Evolutionary conservation across 192 early-diverging fungal species (phyloP).

Genomic region (Allomyces macrogynus): DNA sequence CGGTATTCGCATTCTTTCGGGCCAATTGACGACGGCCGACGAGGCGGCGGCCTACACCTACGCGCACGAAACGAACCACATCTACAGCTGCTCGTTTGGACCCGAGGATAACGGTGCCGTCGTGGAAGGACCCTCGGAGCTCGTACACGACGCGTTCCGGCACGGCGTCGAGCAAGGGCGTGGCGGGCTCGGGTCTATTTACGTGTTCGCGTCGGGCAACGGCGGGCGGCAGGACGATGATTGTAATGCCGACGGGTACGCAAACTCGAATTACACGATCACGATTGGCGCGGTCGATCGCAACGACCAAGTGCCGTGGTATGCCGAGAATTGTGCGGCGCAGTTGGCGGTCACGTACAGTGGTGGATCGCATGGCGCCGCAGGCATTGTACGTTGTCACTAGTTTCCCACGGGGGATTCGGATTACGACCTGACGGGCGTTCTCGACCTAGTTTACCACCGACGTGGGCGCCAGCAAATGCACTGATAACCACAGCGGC

Average conservation of each 20-base stretch:
- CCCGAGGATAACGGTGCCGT: constrained; percentile 71
- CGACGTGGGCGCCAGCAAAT: constrained; percentile 51
- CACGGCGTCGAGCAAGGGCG: constrained; percentile 75
- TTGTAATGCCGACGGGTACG: constrained; percentile 94
- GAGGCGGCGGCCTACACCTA: constrained; percentile 83
- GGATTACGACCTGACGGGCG: no score
- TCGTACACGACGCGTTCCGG: constrained; percentile 63
- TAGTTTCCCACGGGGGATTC: not conserved
- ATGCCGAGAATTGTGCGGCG: constrained; percentile 73
- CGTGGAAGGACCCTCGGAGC: constrained; percentile 60
- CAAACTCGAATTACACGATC: constrained; percentile 88
- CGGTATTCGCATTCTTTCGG: constrained; percentile 76
- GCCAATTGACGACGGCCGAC: constrained; percentile 72
- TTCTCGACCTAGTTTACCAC: constrained; percentile 46
- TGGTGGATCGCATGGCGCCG: constrained; percentile 36
- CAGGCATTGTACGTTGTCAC: constrained; percentile 38
- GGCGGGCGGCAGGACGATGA: constrained; percentile 64
- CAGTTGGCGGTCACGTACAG: constrained; percentile 76
- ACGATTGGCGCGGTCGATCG: constrained; percentile 76
- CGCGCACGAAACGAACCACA: constrained; percentile 66
- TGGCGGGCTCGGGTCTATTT: constrained; percentile 65
- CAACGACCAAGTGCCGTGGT: constrained; percentile 51
- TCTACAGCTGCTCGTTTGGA: constrained; percentile 94
- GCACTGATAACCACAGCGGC: constrained; percentile 65
- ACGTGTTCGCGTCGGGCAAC: constrained; percentile 87